Evolutionary conservation across 129 eudicot species (phyloP).

Genomic region (Tanacetum coccineum): DNA sequence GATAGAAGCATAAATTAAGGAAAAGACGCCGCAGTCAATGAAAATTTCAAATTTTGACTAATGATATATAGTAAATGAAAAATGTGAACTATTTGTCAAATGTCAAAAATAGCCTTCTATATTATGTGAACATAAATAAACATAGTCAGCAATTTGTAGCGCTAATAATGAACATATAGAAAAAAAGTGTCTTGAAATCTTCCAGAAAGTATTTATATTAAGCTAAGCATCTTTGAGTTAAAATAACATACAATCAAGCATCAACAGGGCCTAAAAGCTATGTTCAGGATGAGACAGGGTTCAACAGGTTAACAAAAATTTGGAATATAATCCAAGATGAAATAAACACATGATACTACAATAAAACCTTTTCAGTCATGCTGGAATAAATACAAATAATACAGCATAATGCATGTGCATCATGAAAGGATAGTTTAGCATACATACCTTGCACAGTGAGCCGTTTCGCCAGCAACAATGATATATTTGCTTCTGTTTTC

Average conservation of each 20-base stretch:
- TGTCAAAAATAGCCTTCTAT: background rate
- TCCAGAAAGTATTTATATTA: background rate
- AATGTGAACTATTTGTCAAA: background rate
- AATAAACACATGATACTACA: background rate
- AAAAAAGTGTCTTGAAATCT: background rate
- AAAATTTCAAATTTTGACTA: background rate
- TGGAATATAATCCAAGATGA: slow-evolving; percentile 1
- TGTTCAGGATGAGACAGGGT: background rate
- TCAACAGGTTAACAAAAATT: background rate
- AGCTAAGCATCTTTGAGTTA: background rate
- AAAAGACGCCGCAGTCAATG: background rate
- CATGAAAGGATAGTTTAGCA: slow-evolving; percentile 14
- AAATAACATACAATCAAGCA: background rate
- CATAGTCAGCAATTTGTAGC: background rate
- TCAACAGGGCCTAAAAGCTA: background rate
- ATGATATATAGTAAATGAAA: background rate
- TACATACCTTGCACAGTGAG: slow-evolving; percentile 88
- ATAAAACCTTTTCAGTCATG: background rate
- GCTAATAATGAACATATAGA: background rate
- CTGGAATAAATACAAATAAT: background rate
- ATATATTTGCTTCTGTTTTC: slow-evolving; percentile 55
- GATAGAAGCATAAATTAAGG: background rate
- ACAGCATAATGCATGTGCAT: slow-evolving; percentile 9
- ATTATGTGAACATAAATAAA: background rate
- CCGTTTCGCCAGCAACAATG: slow-evolving; percentile 54